A percentile compares a stretch with the other conserved stretches of the same genome.
Conservation (phyloP, 768 basidiomycete species). For the Tricholomella constricta region DNA sequence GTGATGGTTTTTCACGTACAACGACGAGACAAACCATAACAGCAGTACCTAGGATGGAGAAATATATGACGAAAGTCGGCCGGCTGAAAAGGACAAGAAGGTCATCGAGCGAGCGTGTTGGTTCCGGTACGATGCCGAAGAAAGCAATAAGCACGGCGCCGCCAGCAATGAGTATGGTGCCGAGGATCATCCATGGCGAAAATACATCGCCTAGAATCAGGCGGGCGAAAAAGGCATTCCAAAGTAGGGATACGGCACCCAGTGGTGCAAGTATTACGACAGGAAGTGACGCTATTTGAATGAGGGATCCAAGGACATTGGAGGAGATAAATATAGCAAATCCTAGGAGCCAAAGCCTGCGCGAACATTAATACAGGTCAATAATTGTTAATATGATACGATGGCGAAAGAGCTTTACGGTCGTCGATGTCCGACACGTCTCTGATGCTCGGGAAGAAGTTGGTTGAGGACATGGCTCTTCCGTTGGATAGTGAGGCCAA, state of each 20-base stretch:
- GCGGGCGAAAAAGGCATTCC: constrained; percentile 92
- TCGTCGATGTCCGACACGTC: constrained; percentile 72
- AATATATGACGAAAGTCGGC: constrained; percentile 79
- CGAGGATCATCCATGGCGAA: constrained; percentile 82
- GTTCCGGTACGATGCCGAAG: constrained; percentile 91
- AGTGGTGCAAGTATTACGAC: constrained; percentile 94
- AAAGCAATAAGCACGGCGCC: constrained; percentile 89
- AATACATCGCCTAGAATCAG: constrained; percentile 84
- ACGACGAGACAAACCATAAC: constrained; percentile 61
- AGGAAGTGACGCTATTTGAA: constrained; percentile 92
- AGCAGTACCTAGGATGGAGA: constrained; percentile 65
- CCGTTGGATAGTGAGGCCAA: constrained; percentile 90
- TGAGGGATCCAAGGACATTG: constrained; percentile 84
- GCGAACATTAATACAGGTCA: constrained; percentile 1
- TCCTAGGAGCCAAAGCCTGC: constrained; percentile 83
- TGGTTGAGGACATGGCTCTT: constrained; percentile 91
- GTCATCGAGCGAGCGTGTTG: constrained; percentile 83
- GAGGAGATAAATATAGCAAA: constrained; percentile 87
- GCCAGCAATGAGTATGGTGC: constrained; percentile 83
- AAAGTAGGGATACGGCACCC: constrained; percentile 89
- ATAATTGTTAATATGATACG: not conserved
- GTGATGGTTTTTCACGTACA: constrained; percentile 45
- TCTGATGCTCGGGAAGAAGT: constrained; percentile 59
- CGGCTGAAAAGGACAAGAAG: constrained; percentile 75
- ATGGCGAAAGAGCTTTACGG: constrained; percentile 54